Evolutionary conservation across 1,139 yeast genomes (phyloP), one percentile per base, ranked within the genome.

Genomic region (Fermentozyma sake): DNA sequence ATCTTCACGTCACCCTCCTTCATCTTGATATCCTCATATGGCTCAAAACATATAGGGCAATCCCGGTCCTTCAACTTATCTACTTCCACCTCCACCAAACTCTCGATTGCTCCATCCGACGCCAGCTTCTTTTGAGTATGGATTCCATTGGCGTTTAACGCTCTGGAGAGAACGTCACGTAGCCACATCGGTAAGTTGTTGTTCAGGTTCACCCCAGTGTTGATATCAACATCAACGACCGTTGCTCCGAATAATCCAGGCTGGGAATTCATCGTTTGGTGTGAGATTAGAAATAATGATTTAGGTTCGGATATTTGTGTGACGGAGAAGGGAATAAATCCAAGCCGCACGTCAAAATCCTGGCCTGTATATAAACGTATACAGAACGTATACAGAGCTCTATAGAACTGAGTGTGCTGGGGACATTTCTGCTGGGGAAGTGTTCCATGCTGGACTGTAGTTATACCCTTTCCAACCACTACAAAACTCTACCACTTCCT

Each of bases 41-140:
- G 30, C n/a, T 65, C 71, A 35, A 58, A 66, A 39, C 72, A 66
- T 14, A 66, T 66, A 3, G 72, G 67, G 38, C 72, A 66, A n/a
- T 56, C 58, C 15, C 40, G 39, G 16, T 50, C 53, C 3, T 38
- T 37, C 10, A 56, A 28, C 4, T 31, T 38, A 11, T 30, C 33
- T 3, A 37, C n/a, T 12, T 50, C 52, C n/a, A 61, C 53, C 13
- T 45, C 50, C 22, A 42, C 40, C 23, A 66, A 47, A 18, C 59
- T 51, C 10, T 52, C 60, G 20, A 64, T 64, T 13, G 69, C 70
- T 22, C 61, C 68, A 12, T 57, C 61, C 2, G 69, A 61, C 1
- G 71, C 70, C 33, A 50, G 53, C 29, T 38, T 42, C 12, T 25
- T 12, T 15, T 21, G 28, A n/a, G 30, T 23, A 13, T 52, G 37